phyloP scores from a whole-genome alignment of 1,284 basidiomycete genomes.

The Phaffia rhodozyma region DNA sequence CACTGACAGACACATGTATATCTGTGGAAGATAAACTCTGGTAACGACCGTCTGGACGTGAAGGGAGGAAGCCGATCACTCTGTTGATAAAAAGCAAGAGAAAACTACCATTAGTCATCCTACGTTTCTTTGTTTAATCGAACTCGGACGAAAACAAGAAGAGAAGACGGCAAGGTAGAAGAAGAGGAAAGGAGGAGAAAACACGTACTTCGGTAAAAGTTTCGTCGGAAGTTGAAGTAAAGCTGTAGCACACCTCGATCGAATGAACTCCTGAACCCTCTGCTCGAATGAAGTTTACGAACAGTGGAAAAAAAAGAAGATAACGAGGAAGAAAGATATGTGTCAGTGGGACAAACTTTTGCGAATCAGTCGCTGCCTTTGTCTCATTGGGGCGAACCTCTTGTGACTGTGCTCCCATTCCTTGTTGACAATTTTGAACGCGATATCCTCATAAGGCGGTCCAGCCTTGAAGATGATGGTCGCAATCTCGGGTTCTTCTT shows the following conservation, averaged over 20 bases:
- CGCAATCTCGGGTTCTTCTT: constrained; percentile 87
- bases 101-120: no score
- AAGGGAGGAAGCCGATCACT: no score
- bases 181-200: not conserved
- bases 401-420: constrained; percentile 99
- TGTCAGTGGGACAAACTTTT: not conserved
- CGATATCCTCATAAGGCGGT: constrained; percentile 97
- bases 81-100: no score
- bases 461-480: constrained; percentile 89
- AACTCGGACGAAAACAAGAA: not conserved
- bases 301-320: not conserved
- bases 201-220: constrained; percentile 17
- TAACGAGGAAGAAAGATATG: not conserved
- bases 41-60: no score
- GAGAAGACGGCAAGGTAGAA: not conserved
- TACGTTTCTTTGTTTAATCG: not conserved
- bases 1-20: no score
- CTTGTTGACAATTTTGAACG: constrained; percentile 91
- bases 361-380: not conserved
- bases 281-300: constrained; percentile 18
- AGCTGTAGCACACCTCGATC: constrained; percentile 44
- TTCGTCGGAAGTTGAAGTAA: constrained; percentile 27
- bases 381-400: constrained; percentile 42
- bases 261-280: constrained; percentile 45
- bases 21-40: no score